Conservation (phyloP, 306 rosid genomes). For the Canavalia gladiata region DNA sequence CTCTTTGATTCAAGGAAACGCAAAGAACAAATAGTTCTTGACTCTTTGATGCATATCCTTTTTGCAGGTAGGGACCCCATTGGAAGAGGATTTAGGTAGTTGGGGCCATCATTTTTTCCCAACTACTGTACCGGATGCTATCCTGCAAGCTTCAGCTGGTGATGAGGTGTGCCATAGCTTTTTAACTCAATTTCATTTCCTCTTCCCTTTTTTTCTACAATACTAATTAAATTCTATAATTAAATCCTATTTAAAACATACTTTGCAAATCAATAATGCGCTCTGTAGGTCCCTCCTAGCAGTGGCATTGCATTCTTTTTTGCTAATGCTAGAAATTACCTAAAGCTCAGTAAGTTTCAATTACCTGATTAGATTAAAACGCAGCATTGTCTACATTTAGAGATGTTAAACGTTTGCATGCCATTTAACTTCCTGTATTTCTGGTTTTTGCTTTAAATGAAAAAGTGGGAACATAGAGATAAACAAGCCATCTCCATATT, state of each 20-base stretch:
- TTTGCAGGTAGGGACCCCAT: constrained; percentile 83
- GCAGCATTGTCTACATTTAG: neutral
- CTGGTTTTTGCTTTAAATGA: neutral
- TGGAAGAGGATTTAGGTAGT: constrained; percentile 88
- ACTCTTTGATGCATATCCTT: constrained; percentile 32
- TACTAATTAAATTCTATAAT: neutral
- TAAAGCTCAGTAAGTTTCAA: neutral
- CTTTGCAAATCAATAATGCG: neutral
- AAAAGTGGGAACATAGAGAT: neutral
- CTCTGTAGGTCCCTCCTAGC: neutral
- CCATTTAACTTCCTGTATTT: neutral
- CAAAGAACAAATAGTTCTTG: constrained; percentile 28
- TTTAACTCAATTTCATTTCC: constrained; percentile 11
- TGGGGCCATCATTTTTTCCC: constrained; percentile 97
- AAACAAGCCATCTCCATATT: constrained; percentile 18
- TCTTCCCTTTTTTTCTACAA: neutral
- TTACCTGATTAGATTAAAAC: neutral
- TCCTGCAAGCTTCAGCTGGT: constrained; percentile 93
- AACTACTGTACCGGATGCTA: constrained; percentile 83
- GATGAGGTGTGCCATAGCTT: constrained; percentile 75
- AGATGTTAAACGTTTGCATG: neutral
- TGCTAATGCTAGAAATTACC: neutral
- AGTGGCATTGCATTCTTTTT: neutral
- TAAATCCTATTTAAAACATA: neutral
- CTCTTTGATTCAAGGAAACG: constrained; percentile 35